Conservation (phyloP, 495 filamentous ascomycete genomes). For the Aspergillus asperescens region DNA sequence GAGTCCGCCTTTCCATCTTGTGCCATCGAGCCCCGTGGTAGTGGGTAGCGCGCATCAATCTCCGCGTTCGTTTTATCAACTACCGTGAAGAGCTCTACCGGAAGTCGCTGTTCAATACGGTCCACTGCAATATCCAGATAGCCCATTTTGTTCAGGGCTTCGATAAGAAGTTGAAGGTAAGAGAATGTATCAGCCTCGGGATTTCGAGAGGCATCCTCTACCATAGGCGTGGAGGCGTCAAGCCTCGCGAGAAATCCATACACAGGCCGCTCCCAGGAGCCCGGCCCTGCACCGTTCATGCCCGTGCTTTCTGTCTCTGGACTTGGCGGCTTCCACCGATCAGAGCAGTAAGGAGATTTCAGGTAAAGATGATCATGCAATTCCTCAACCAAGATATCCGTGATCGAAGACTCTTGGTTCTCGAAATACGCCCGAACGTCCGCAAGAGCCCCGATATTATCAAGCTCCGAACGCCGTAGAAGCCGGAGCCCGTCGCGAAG, state of each 20-base stretch:
- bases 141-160: conserved; percentile 82
- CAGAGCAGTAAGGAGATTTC: conserved; percentile 92
- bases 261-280: conserved; percentile 57
- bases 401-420: conserved; percentile 87
- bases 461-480: conserved; percentile 80
- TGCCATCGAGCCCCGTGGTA: conserved; percentile 51
- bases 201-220: conserved; percentile 84
- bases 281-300: conserved; percentile 39
- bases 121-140: conserved; percentile 80
- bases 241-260: conserved; percentile 74
- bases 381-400: conserved; percentile 93
- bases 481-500: conserved; percentile 79
- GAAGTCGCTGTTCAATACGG: conserved; percentile 84
- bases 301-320: conserved; percentile 52
- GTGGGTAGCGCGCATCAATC: conserved; percentile 82
- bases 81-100: conserved; percentile 87
- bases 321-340: conserved; percentile 72
- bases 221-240: conserved; percentile 64
- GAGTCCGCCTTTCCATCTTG: conserved; percentile 48
- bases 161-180: conserved; percentile 83
- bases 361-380: conserved; percentile 95
- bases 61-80: conserved; percentile 94
- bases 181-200: conserved; percentile 92
- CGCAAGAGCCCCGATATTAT: conserved; percentile 81
- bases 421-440: conserved; percentile 83